Percentiles rank a stretch among this genome's conserved stretches.
These are phyloP conservation scores for Ceratocystis cacaofunesta DNA, from an alignment of 2,329 filamentous ascomycete species.

Conservation along the genomic window DNA sequence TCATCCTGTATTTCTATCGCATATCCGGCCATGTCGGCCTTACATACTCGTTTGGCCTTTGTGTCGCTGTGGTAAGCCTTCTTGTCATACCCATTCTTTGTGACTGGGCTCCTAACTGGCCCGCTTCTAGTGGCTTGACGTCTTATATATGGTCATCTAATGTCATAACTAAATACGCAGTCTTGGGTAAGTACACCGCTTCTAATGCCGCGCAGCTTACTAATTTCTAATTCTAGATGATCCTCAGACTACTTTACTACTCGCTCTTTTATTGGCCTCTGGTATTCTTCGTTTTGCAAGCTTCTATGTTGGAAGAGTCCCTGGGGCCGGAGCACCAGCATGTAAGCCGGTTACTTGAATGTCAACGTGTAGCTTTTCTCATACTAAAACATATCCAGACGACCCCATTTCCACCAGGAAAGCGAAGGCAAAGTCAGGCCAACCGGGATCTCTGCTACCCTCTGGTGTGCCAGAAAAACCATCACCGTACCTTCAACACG, in stretches of 20 bases:
- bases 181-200: slow-evolving; percentile 12
- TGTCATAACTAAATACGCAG: slow-evolving; percentile 15
- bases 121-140: slow-evolving; percentile 4
- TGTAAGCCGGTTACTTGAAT: background rate
- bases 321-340: slow-evolving; percentile 21
- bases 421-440: background rate
- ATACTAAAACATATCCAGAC: slow-evolving; percentile 6
- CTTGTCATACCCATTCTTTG: too few species aligned
- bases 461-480: slow-evolving; percentile 31
- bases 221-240: slow-evolving; percentile 11
- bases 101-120: background rate
- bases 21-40: slow-evolving; percentile 6
- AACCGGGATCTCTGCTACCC: background rate
- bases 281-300: slow-evolving; percentile 20
- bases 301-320: slow-evolving; percentile 18
- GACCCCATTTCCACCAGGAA: slow-evolving; percentile 6
- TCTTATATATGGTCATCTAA: slow-evolving; percentile 13
- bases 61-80: slow-evolving; percentile 12
- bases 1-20: background rate
- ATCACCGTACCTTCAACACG: slow-evolving; percentile 31
- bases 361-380: background rate
- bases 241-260: slow-evolving; percentile 19
- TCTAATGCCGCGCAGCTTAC: background rate
- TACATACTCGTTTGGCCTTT: slow-evolving; percentile 11
- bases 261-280: slow-evolving; percentile 34